Base-by-base conservation (phyloP, 306 rosid species). In the Mimosa pudica region DNA sequence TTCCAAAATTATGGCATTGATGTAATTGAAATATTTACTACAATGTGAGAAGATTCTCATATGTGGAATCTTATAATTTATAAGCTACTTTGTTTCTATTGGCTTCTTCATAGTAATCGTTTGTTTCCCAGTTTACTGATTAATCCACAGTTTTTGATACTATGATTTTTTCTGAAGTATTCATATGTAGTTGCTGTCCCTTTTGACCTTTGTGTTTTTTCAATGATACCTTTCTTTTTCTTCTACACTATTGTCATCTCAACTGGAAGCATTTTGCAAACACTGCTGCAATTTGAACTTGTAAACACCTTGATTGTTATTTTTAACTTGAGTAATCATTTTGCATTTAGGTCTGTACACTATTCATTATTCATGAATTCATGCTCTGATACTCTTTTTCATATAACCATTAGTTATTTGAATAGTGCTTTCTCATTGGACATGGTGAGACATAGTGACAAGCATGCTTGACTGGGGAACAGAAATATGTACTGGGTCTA, bases 11-110 rank as follows among this genome's bases (percentile, higher is more conserved):
- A 77, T 64, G 70, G 51, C 42, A 35, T 71, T 44, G 13, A 72
- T 78, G 81, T 73, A 57, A 70, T 52, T 71, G 36, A 84, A 74
- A 61, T 76, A n/a, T 33, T 44, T 61, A 41, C 76, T 75, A 42
- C 79, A 12, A 57, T 5, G 32, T 41, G 42, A 77, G 61, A 77
- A 62, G 66, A 81, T 67, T 18, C 47, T 17, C 72, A 10, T 82
- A 55, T 61, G 36, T 64, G 73, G 60, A 74, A 54, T 36, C n/a
- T 77, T 55, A 67, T n/a, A 30, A 41, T 67, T 13, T 17, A 41
- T 67, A 1, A 44, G 52, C 52, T 68, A 11, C 48, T 44, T 10
- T 51, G 36, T 44, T 44, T 68, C n/a, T 41, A 17, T 16, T 67
- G 51, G 51, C 54, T 68, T 44, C 17, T 68, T 68, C 71, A 9